Base-by-base conservation (phyloP, 768 basidiomycete species). In the Coprinopsis sp. region DNA sequence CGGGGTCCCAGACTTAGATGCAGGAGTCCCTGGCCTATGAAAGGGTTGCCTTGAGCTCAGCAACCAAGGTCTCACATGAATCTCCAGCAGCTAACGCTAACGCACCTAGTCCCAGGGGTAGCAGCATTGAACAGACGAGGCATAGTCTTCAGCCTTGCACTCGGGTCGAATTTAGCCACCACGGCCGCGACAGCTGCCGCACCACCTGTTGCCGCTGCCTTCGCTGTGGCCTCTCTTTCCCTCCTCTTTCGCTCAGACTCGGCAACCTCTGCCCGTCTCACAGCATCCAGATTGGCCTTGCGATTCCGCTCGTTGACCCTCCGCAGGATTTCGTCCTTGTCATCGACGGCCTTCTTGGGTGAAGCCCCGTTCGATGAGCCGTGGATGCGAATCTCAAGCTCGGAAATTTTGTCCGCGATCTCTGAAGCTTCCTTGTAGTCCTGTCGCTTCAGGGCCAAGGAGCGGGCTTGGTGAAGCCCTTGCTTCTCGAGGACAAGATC, bases 301-400 rank as follows among this genome's bases (percentile, higher is more conserved):
- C 88, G 77, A 63, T 97, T 97, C 46, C 91, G 79, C 66, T 93
- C 91, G 60, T 95, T 97, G 44, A 98, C 82, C 58, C 70, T 80
- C 13, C 87, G 79, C 21, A 95, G 73, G 58, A 78, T 65, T 13
- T 49, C 47, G 16, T 49, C 47, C 29, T 19, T 6, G 18, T 42
- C 40, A 52, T 88, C 79, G 10, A 52, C 62, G 5, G 63, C 58
- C 5, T 56, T 60, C 12, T 62, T 62, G 16, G 50, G 39, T 12
- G 47, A 36, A 38, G 37, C 31, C 3, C 44, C 34, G 21, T 28
- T 24, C 7, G 22, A 29, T 8, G 29, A 24, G 12, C 25, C 37
- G 51, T 18, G 38, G 49, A 34, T 43, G 53, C 8, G 61, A 45
- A 23, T 46, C 51, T 47, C 71, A 8, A 87, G 66, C 25, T 74